Evolutionary conservation across 306 rosid species (phyloP).

Genomic region (cucumber (Cucumis sativus)): Cucumber_9930_V3 NC_026655.2:15856001-15856500

Average conservation of each 20-base stretch:
- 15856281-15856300: not conserved
- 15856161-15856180: not conserved
- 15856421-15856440: not conserved
- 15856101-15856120: slow-evolving; percentile 95
- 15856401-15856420: not conserved
- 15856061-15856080: slow-evolving; percentile 82
- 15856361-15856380: slow-evolving; percentile 2
- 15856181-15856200: slow-evolving; percentile 1
- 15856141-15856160: slow-evolving; percentile 76
- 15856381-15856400: not conserved
- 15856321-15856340: slow-evolving; percentile 33
- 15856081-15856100: slow-evolving; percentile 95
- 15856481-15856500: not conserved
- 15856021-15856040: slow-evolving; percentile 48
- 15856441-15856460: not conserved
- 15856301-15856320: slow-evolving; percentile 9
- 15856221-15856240: slow-evolving; percentile 27
- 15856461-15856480: not conserved
- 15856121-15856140: slow-evolving; percentile 95
- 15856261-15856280: slow-evolving; percentile 3
- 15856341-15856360: slow-evolving; percentile 38
- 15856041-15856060: slow-evolving; percentile 85
- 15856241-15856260: slow-evolving; percentile 24
- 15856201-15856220: not conserved
- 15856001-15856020: slow-evolving; percentile 24